Percentiles rank a stretch among this genome's conserved stretches.
These are phyloP conservation scores for Teunomyces funiuensis DNA, from an alignment of 805 yeast species.

Conservation along the genomic window DNA sequence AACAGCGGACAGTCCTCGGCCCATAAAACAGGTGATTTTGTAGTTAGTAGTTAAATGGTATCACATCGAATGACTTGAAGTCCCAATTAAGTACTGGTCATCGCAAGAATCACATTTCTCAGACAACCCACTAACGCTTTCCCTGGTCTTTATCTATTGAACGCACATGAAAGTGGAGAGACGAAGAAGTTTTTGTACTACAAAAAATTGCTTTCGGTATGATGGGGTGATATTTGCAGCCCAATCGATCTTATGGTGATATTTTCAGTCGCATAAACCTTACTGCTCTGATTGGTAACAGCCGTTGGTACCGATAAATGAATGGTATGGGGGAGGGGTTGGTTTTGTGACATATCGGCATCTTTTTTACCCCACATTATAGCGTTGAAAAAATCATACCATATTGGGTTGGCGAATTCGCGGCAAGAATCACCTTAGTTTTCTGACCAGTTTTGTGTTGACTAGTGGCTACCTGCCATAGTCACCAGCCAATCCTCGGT, in stretches of 20 bases:
- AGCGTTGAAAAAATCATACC: neutral
- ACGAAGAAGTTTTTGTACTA: no score
- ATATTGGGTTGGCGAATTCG: neutral
- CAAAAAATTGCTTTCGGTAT: neutral
- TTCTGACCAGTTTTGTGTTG: no score
- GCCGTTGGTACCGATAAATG: neutral
- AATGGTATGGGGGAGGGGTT: neutral
- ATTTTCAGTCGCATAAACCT: neutral
- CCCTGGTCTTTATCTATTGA: no score
- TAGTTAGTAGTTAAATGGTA: neutral
- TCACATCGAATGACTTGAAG: neutral
- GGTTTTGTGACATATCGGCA: neutral
- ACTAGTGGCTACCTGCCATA: no score
- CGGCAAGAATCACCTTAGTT: neutral
- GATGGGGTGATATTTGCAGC: neutral
- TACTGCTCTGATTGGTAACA: neutral
- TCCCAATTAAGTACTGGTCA: no score
- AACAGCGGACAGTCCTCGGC: neutral
- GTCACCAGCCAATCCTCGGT: no score
- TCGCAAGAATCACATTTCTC: no score
- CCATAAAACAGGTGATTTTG: neutral
- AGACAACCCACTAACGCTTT: no score
- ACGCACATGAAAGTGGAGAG: neutral
- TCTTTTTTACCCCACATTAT: slow-evolving; percentile 3
- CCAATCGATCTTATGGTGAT: neutral